Evolutionary conservation across 2,329 filamentous ascomycete species (phyloP).

Genomic region (Cladosporium sp.): DNA sequence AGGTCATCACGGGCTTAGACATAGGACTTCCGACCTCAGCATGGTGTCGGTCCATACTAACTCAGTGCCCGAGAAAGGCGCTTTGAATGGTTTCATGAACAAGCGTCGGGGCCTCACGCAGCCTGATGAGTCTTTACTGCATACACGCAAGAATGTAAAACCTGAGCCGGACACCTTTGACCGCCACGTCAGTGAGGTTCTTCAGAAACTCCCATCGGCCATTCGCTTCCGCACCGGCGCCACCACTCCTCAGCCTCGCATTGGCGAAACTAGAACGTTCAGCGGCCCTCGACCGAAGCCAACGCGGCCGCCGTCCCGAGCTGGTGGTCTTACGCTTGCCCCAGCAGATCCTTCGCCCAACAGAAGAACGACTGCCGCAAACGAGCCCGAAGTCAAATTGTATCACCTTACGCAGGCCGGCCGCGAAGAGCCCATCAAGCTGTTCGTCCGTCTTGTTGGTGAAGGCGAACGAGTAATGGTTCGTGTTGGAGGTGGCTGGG

Average conservation of each 20-base stretch:
- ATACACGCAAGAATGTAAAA: background rate
- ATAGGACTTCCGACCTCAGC: conserved; percentile 16
- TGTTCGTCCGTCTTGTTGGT: conserved; percentile 90
- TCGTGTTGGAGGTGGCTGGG: conserved; percentile 96
- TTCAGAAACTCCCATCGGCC: conserved; percentile 52
- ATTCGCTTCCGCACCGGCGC: conserved; percentile 68
- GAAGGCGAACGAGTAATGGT: conserved; percentile 97
- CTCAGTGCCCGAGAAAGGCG: background rate
- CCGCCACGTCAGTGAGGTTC: conserved; percentile 47
- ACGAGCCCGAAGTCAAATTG: conserved; percentile 70
- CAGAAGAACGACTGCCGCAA: conserved; percentile 25
- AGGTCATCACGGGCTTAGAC: background rate
- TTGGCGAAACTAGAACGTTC: conserved; percentile 24
- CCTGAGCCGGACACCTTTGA: conserved; percentile 45
- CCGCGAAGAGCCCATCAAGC: conserved; percentile 84
- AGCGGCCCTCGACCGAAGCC: conserved; percentile 25
- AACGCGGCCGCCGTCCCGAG: conserved; percentile 20
- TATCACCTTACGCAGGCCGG: conserved; percentile 87
- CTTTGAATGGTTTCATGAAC: conserved; percentile 15
- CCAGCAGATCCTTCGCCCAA: conserved; percentile 39
- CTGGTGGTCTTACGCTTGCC: conserved; percentile 31
- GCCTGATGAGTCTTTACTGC: background rate
- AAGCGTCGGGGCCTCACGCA: conserved; percentile 10
- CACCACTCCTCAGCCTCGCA: conserved; percentile 25
- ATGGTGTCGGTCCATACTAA: background rate